Evolutionary conservation across 2,329 filamentous ascomycete species (phyloP).

Genomic region (Colletotrichum abscissum): DNA sequence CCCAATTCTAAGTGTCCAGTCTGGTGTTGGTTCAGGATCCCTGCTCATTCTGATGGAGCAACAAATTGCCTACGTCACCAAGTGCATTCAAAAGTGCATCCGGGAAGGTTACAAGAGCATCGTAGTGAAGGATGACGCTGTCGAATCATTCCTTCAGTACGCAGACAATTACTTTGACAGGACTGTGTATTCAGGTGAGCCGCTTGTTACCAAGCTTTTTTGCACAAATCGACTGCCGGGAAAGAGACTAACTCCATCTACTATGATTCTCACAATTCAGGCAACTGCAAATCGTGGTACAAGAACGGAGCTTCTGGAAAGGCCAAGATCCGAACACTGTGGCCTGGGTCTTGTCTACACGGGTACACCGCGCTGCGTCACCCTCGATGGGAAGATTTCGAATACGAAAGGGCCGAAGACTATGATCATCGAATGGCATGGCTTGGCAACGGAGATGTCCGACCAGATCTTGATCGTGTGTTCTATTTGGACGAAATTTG

Average conservation of each 20-base stretch:
- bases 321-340: neutral
- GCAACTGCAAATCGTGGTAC: neutral
- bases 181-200: neutral
- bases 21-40: neutral
- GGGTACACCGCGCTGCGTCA: neutral
- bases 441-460: slow-evolving; percentile 2
- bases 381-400: slow-evolving; percentile 4
- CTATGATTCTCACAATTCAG: neutral
- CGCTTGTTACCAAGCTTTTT: too few species aligned
- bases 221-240: too few species aligned
- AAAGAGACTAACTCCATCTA: neutral
- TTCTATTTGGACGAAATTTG: slow-evolving; percentile 4
- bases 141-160: neutral
- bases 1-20: neutral
- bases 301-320: neutral
- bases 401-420: neutral
- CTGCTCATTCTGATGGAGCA: neutral
- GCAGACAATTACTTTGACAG: slow-evolving; percentile 9
- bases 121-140: neutral
- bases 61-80: neutral
- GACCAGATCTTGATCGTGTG: neutral
- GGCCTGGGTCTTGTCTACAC: slow-evolving; percentile 6
- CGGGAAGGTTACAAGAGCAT: neutral
- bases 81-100: neutral
- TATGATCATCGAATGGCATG: neutral